phyloP scores from a whole-genome alignment of 345 rosid species.

The Eutrema heterophyllum region DNA sequence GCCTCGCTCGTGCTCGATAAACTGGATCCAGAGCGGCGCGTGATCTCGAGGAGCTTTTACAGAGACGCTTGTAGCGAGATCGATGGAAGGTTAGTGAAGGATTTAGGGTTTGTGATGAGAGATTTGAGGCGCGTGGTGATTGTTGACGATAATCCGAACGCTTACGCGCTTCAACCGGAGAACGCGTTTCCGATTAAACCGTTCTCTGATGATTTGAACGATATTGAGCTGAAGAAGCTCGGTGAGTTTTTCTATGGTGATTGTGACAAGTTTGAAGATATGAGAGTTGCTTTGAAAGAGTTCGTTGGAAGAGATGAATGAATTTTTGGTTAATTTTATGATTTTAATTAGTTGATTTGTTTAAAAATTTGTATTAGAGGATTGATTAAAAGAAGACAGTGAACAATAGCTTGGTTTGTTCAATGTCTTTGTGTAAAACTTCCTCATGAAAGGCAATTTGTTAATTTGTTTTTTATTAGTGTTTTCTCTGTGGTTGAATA shows the following conservation, averaged over 20 bases:
- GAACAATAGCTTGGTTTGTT: constrained; percentile 31
- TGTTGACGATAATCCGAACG: constrained; percentile 81
- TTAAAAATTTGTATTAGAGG: constrained; percentile 13
- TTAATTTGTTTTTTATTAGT: neutral
- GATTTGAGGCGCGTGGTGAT: constrained; percentile 58
- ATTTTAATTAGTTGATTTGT: neutral
- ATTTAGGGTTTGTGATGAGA: constrained; percentile 64
- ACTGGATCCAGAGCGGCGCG: constrained; percentile 44
- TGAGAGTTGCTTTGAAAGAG: constrained; percentile 67
- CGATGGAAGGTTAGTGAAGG: constrained; percentile 74
- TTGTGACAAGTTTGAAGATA: constrained; percentile 52
- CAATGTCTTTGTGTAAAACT: neutral
- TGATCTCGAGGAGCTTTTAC: constrained; percentile 65
- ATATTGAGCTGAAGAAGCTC: constrained; percentile 52
- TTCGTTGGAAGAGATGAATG: constrained; percentile 24
- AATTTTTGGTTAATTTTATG: neutral
- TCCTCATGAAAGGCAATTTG: constrained; percentile 8
- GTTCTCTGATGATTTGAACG: constrained; percentile 49
- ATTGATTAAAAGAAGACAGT: neutral
- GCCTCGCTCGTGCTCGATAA: constrained; percentile 70
- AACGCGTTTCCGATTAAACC: constrained; percentile 75
- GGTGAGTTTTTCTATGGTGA: constrained; percentile 44
- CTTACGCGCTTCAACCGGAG: constrained; percentile 67
- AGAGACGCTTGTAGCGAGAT: constrained; percentile 62
- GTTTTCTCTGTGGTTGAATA: neutral